These are phyloP conservation scores for Trametes sp. DNA, from an alignment of 1,284 basidiomycete genomes.

Conservation along the genomic window DNA sequence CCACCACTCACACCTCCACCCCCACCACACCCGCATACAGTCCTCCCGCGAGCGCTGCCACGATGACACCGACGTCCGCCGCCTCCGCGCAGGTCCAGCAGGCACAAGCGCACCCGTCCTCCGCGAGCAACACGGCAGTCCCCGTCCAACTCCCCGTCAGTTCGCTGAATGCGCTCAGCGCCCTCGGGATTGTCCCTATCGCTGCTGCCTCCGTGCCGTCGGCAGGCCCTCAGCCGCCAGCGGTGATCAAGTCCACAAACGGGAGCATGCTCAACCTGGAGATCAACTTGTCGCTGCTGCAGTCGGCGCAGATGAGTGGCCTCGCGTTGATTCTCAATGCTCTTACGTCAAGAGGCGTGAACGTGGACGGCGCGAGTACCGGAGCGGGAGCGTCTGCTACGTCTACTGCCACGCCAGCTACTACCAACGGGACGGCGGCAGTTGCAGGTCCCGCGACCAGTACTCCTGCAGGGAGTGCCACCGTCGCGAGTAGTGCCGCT, in stretches of 20 bases:
- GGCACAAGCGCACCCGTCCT: constrained; percentile 28
- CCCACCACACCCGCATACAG: constrained; percentile 41
- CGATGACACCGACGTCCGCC: constrained; percentile 38
- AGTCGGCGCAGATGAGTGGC: constrained; percentile 75
- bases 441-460: not conserved
- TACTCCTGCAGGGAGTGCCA: not conserved
- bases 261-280: constrained; percentile 76
- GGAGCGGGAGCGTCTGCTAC: not conserved
- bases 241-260: constrained; percentile 71
- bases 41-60: constrained; percentile 37
- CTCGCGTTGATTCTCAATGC: constrained; percentile 74
- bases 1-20: constrained; percentile 30
- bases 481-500: not conserved
- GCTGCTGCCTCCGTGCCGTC: constrained; percentile 62
- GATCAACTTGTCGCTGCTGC: constrained; percentile 75
- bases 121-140: constrained; percentile 54
- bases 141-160: constrained; percentile 77
- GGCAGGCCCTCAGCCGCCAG: constrained; percentile 67
- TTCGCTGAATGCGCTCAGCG: constrained; percentile 70
- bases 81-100: constrained; percentile 33
- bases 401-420: constrained; percentile 7
- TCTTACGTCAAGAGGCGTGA: constrained; percentile 49
- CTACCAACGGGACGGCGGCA: not conserved
- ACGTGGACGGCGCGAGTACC: constrained; percentile 29
- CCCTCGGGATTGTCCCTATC: constrained; percentile 77